Base-by-base conservation (phyloP, 768 basidiomycete genomes). In the Suillus spraguei region DNA sequence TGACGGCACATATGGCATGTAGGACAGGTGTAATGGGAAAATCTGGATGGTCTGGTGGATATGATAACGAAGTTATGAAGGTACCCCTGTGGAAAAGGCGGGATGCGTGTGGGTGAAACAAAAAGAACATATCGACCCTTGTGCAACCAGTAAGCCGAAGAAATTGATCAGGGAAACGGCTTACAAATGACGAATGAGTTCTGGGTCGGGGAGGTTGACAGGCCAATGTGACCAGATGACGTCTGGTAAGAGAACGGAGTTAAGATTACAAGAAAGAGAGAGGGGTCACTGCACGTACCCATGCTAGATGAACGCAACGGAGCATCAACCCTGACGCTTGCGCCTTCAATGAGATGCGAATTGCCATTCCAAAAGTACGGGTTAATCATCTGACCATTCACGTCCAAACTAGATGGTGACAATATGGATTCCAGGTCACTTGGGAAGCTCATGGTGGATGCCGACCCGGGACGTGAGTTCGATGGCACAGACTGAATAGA, bases 1-100 rank as follows among this genome's bases (percentile, higher is more conserved):
- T 88, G 41, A 89, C 80, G 2, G 92, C 93, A 74, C 92, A 94
- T 58, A 96, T 91, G n/a, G 92, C 91, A 70, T 96, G 94, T 0
- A 96, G 82, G 46, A 94, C 76, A 10, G 88, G 82, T 7, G 83
- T 71, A 38, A 83, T 81, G 9, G 94, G 94, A 69, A 94, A 96
- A 62, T 87, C 85, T 5, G 86, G 83, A 66, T 92, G 89, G 28
- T 79, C 82, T 0, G 89, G 88, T 1, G 90, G 84, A 5, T 92
- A 77, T 0, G 83, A 76, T 47, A 95, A 81, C 1, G 86, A 80
- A 13, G 83, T 77, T 73, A 92, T 78, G 68, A 95, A 92, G 33
- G 81, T 85, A 0, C 86, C 74, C 3, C 76, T 79, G 74, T 94
- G 90, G 64, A 96, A 81, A 33, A 95, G 77, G 41, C 88, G 86